Evolutionary conservation across 805 yeast species (phyloP), one percentile per base, ranked within the genome.

Genomic region (Yarrowia porcina): DNA sequence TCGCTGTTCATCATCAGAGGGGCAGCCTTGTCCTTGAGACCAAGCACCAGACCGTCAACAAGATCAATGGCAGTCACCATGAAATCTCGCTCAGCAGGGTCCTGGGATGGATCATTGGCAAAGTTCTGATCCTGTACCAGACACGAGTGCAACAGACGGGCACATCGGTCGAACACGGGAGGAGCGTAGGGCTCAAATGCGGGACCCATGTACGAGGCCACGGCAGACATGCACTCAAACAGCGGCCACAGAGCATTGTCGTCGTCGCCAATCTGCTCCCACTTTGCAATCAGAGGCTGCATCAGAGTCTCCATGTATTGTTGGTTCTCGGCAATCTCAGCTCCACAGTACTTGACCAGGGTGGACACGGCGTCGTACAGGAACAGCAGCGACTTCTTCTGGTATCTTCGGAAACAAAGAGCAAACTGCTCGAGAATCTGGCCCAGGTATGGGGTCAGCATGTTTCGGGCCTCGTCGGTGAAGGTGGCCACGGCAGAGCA

Each of bases 291-390:
- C 64, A 94, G 78, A 25, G 96, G 96, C 5, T 97, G 97, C 67
- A 94, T 76, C 18, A 94, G 75, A 1, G 81, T 70, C 62, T 83
- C 79, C 66, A 90, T 79, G 63, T 83, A 85, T 25, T 30, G 32
- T 23, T 79, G 78, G 63, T 86, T 83, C 39, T 82, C 75, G 39
- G 81, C 78, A 62, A 88, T 77, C 8, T 80, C 80, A 39, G 81
- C 79, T 4, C 89, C 87, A 67, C 85, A 80, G 65, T 87, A 84
- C 66, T 90, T 97, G 20, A 91, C 89, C 72, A 92, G 85, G 8
- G 97, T 87, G 70, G 90, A 96, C 17, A 94, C 85, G 9, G 97
- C 90, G 73, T 94, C 98, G 73, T 92, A 94, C 38, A 94, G 76
- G 36, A 90, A 82, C 49, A 89, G 81, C 73, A 92, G 76, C 72